A percentile compares a stretch with the other conserved stretches of the same genome.
Conservation (phyloP, 805 yeast genomes). For the Kazachstania taianensis region DNA sequence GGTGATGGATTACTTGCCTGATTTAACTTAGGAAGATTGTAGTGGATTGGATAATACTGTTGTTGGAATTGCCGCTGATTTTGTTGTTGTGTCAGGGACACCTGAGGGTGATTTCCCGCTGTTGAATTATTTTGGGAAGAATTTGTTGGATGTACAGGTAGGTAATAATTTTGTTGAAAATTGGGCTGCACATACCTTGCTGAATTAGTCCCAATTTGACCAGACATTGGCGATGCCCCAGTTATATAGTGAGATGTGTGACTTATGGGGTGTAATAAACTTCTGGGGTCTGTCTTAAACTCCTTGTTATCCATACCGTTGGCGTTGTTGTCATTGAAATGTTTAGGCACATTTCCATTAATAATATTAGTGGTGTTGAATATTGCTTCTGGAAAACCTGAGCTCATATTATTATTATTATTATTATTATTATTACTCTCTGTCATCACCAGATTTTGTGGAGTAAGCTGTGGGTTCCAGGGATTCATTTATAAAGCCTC, state of each 20-base stretch:
- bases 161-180: no score
- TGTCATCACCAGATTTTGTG: constrained; percentile 1
- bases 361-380: no score
- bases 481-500: background rate
- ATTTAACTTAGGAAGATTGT: no score
- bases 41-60: no score
- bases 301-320: background rate
- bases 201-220: background rate
- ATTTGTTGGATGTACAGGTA: no score
- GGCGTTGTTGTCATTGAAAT: background rate
- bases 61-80: constrained; percentile 1
- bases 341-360: background rate
- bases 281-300: background rate
- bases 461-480: background rate
- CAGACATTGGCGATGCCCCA: no score
- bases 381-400: background rate
- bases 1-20: no score
- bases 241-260: no score
- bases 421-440: constrained; percentile 1
- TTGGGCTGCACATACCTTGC: no score
- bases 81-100: background rate
- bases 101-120: background rate
- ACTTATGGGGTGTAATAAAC: background rate
- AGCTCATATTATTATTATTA: background rate
- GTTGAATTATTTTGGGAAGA: no score